Conservation (phyloP, 2,329 filamentous ascomycete species). For the Phaeosphaeria sp. region DNA sequence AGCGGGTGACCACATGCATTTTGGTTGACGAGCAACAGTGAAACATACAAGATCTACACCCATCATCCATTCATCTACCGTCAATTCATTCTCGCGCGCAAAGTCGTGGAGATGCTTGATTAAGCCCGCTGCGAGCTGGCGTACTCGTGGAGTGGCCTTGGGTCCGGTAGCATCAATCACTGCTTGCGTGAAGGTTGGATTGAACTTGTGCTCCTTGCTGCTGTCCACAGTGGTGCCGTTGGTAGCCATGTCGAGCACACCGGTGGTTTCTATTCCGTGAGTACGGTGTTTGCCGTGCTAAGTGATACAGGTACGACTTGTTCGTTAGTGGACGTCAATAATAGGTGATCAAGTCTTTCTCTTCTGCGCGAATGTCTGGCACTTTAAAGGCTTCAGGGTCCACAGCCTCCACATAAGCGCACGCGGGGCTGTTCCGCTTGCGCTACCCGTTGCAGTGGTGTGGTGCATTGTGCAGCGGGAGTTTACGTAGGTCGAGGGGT, state of each 20-base stretch:
- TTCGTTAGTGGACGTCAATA: slow-evolving; percentile 2
- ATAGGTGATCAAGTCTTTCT: background rate
- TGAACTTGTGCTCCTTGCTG: slow-evolving; percentile 58
- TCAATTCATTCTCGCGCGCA: slow-evolving; percentile 76
- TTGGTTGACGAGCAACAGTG: background rate
- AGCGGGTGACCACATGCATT: background rate
- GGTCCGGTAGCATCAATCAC: slow-evolving; percentile 77
- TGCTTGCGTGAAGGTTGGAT: slow-evolving; percentile 76
- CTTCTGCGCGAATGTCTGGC: background rate
- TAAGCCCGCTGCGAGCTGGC: slow-evolving; percentile 67
- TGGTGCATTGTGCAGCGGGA: slow-evolving; percentile 15
- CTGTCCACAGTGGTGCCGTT: slow-evolving; percentile 22
- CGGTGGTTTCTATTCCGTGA: background rate
- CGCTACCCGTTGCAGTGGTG: background rate
- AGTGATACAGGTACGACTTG: background rate
- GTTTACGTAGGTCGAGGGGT: slow-evolving; percentile 23
- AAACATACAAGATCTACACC: slow-evolving; percentile 70
- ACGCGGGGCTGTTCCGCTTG: slow-evolving; percentile 21
- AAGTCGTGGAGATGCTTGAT: slow-evolving; percentile 80
- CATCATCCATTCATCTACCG: slow-evolving; percentile 77
- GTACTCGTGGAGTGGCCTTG: slow-evolving; percentile 68
- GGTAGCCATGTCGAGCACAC: slow-evolving; percentile 21
- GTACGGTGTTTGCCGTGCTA: background rate
- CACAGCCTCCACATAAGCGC: slow-evolving; percentile 2
- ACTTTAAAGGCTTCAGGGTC: slow-evolving; percentile 8